Base-by-base conservation (phyloP, 148 eudicot species). In the Euryodendron excelsum region DNA sequence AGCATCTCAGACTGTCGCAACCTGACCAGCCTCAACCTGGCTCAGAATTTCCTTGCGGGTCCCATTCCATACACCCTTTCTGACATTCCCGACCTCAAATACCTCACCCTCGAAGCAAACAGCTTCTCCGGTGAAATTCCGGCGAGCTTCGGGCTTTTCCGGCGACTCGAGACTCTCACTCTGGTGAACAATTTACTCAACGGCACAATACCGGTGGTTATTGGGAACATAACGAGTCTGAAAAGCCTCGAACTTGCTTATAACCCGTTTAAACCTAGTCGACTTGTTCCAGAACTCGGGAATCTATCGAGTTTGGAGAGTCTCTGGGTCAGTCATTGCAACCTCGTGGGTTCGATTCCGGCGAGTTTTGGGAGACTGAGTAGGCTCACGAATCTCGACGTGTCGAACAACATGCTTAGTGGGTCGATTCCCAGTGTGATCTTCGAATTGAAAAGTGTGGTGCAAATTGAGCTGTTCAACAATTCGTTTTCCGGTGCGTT, bases 401-500 rank as follows among this genome's bases (percentile, higher is more conserved):
- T 88, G 36, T 78, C 91, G 41, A 33, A 39, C 5, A 88, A 88
- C 18, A 1, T 37, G 11, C 82, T 88, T 37, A 69, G 41, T 1
- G 91, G 91, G 59, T 27, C 77, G 9, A 69, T 88, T 5, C 85
- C 87, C 36, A 71, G 69, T 25, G 15, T 34, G 14, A 73, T 86
- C 13, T 80, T 66, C 20, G 65, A 74, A 65, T 62, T 86, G 34
- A 77, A 18, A 14, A 73, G 70, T 55, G 33, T 84, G 0, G 83
- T 39, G 17, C 87, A 88, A n/a, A 73, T 88, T 52, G 91, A 86
- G 82, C 80, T 88, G 5, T 88, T 37, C 59, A 80, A 86, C 65
- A 88, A 88, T 76, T 80, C 84, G 39, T 82, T 88, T 27, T 61
- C 82, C 18, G 87, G 91, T 10, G 68, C 64, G 13, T n/a, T 88